Evolutionary conservation across 768 basidiomycete species (phyloP).

Genomic region (Calocera viscosa): DNA sequence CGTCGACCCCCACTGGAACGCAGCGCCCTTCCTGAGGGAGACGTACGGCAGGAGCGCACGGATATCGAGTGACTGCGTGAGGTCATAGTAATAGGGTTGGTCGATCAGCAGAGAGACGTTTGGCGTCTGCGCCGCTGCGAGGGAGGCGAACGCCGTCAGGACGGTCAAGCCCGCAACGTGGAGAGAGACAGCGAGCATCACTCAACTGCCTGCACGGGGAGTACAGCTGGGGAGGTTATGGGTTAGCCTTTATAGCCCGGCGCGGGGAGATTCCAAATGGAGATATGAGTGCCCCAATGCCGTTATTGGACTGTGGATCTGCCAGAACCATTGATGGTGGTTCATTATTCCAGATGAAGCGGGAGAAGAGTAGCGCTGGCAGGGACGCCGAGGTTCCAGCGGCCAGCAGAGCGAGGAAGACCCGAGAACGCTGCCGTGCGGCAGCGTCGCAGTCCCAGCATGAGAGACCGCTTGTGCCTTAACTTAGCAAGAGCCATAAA

Average conservation of each 20-base stretch:
- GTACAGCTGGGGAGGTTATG: neutral
- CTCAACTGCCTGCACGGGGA: no score
- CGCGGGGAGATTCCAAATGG: neutral
- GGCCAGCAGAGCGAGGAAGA: neutral
- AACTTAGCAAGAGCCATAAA: no score
- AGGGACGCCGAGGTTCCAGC: neutral
- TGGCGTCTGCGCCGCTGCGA: neutral
- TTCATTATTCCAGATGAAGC: neutral
- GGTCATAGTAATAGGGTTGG: neutral
- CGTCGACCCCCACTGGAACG: neutral
- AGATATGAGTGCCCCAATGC: neutral
- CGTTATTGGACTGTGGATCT: neutral
- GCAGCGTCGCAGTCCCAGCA: no score
- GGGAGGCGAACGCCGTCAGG: neutral
- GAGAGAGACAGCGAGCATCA: neutral
- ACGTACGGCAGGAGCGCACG: neutral
- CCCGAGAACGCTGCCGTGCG: no score
- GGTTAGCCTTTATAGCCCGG: neutral
- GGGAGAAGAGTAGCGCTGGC: neutral
- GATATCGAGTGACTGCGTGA: neutral
- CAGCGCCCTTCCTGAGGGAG: neutral
- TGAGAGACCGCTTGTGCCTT: no score
- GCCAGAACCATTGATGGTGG: neutral
- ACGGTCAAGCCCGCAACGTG: neutral
- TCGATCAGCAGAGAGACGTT: conserved; percentile 2